Evolutionary conservation across 306 rosid genomes (phyloP).

Genomic region (Trifolium pratense): DNA sequence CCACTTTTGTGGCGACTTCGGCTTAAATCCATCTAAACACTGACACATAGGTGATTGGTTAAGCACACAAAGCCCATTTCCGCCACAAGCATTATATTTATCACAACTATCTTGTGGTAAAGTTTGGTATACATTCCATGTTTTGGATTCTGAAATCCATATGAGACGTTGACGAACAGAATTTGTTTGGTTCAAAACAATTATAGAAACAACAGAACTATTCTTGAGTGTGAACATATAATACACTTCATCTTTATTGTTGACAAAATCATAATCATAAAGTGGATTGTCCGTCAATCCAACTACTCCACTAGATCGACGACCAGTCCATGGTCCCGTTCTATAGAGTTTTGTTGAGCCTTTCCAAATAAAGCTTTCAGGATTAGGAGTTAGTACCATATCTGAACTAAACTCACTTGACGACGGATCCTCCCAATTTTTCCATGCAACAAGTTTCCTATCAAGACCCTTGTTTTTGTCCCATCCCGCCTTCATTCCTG

Average conservation of each 20-base stretch:
- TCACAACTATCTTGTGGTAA: slow-evolving; percentile 38
- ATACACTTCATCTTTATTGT: slow-evolving; percentile 24
- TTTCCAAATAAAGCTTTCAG: slow-evolving; percentile 6
- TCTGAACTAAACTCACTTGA: slow-evolving; percentile 34
- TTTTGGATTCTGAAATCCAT: not conserved
- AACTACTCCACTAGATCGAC: not conserved
- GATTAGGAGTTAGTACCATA: not conserved
- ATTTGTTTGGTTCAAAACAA: slow-evolving; percentile 35
- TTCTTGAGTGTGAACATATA: not conserved
- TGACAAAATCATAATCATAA: not conserved
- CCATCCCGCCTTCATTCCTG: slow-evolving; percentile 55
- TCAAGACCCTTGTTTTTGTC: slow-evolving; percentile 41
- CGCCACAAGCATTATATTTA: slow-evolving; percentile 33
- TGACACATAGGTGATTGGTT: not conserved
- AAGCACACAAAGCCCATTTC: slow-evolving; percentile 29
- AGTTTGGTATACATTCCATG: slow-evolving; percentile 25
- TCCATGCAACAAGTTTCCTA: slow-evolving; percentile 47
- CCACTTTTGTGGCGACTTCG: slow-evolving; percentile 9
- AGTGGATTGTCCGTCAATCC: not conserved
- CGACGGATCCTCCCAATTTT: slow-evolving; percentile 49
- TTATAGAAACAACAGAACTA: slow-evolving; percentile 16
- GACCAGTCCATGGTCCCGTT: slow-evolving; percentile 33
- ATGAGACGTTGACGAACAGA: not conserved
- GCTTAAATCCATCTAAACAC: slow-evolving; percentile 43
- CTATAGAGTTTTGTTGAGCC: slow-evolving; percentile 12